Base-by-base conservation (phyloP, 23 red algal species). In the Agarophyton chilense region DNA sequence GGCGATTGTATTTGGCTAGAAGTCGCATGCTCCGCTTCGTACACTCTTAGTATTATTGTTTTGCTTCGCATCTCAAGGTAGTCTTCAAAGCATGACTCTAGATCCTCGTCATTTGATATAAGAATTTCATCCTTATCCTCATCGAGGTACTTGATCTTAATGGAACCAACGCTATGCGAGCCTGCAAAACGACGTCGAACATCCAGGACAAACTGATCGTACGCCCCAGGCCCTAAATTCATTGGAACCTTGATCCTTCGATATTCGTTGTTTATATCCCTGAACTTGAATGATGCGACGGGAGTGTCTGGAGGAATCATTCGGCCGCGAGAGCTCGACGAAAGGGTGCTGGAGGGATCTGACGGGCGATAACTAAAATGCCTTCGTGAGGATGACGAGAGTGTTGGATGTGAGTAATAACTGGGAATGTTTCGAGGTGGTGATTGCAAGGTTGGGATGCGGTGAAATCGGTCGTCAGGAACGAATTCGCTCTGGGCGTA, bases 221-320 rank as follows among this genome's bases (percentile, higher is more conserved):
- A 94, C 2, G 70, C 71, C 25, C 91, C 91, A 22, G 60, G 67
- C 19, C 39, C 91, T 28, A 68, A 31, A 51, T 57, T 54, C 81
- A 79, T 94, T 7, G 91, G 81, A 32, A 94, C 52, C 52, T 94
- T 94, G 19, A 94, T 86, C 53, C 81, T 61, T n/a, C 91, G 78
- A 53, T 87, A 94, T 77, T 94, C 91, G 32, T 67, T 54, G 54
- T 85, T 85, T 49, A 85, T 49, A 54, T 94, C 91, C 31, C 58
- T 94, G 74, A 94, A 94, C 80, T 94, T 94, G 91, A 94, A 94
- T 18, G 91, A 84, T 33, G 81, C 79, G 33, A 92, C 29, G 7
- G 67, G 52, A 33, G 71, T 71, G 45, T 89, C 85, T 38, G 41
- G 47, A 35, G 51, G 85, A 4, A 79, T 51, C 47, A 63, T 36